A percentile compares a stretch with the other conserved stretches of the same genome.
Evolutionary conservation across 257 asterid species (phyloP).

Genomic region (Linaria vulgaris): DNA sequence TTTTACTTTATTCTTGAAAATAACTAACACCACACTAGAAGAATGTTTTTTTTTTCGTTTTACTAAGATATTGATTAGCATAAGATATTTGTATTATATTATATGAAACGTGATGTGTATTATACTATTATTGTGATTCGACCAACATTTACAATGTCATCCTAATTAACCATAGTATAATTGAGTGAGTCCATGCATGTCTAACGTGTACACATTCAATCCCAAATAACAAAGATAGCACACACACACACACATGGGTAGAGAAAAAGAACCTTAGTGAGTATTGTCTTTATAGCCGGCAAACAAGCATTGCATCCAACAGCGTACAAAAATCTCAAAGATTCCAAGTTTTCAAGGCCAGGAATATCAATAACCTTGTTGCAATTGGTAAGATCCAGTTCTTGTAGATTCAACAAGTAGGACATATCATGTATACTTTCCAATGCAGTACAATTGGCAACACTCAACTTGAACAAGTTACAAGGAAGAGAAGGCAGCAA

Average conservation of each 20-base stretch:
- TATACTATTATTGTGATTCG: too few relatives aligned
- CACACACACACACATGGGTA: not conserved
- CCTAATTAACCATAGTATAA: too few relatives aligned
- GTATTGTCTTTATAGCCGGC: slow-evolving; percentile 12
- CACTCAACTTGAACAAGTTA: slow-evolving; percentile 26
- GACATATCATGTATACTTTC: slow-evolving; percentile 26
- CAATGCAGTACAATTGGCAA: slow-evolving; percentile 32
- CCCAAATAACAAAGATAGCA: not conserved
- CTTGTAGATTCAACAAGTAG: slow-evolving; percentile 20
- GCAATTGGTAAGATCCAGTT: slow-evolving; percentile 35
- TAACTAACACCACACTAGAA: too few relatives aligned
- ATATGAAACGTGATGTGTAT: too few relatives aligned
- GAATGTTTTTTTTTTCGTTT: too few relatives aligned
- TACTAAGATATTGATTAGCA: too few relatives aligned
- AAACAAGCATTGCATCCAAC: slow-evolving; percentile 31
- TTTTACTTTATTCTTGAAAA: too few relatives aligned
- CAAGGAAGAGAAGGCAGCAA: slow-evolving; percentile 37
- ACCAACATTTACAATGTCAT: too few relatives aligned
- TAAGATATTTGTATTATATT: too few relatives aligned
- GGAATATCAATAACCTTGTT: slow-evolving; percentile 28
- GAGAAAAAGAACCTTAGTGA: slow-evolving; percentile 27
- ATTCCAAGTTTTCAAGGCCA: slow-evolving; percentile 34
- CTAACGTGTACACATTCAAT: too few relatives aligned
- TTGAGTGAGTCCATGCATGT: too few relatives aligned
- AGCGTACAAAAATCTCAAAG: slow-evolving; percentile 29